phyloP scores from a whole-genome alignment of 202 grass and related monocot species.

The Setaria italica region DNA sequence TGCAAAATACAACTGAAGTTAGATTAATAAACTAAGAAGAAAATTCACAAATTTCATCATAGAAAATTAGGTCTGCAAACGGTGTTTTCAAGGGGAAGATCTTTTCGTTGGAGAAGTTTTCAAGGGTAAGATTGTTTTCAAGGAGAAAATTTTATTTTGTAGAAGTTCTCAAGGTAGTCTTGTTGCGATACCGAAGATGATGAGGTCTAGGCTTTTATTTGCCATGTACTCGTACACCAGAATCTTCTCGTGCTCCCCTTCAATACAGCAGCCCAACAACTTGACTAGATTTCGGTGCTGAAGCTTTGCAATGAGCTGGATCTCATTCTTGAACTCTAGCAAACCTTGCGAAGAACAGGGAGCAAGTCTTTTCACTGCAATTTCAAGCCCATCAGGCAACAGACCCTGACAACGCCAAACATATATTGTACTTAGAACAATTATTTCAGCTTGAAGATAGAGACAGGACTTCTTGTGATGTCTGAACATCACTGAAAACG shows the following conservation, averaged over 20 bases:
- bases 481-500: neutral
- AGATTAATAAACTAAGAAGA: neutral
- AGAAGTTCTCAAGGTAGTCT: neutral
- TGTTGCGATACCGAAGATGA: slow-evolving; percentile 47
- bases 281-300: slow-evolving; percentile 47
- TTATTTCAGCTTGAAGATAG: neutral
- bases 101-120: neutral
- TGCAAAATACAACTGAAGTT: slow-evolving; percentile 10
- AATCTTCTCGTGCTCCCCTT: slow-evolving; percentile 56
- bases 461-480: neutral
- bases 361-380: slow-evolving; percentile 56
- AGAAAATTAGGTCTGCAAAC: neutral
- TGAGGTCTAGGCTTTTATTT: slow-evolving; percentile 61
- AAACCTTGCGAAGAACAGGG: slow-evolving; percentile 49
- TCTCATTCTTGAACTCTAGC: slow-evolving; percentile 60
- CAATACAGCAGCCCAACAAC: slow-evolving; percentile 52
- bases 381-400: slow-evolving; percentile 51
- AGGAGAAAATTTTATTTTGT: too few species aligned
- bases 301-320: slow-evolving; percentile 59
- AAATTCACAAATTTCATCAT: neutral
- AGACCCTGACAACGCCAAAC: slow-evolving; percentile 38
- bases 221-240: slow-evolving; percentile 60
- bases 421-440: neutral
- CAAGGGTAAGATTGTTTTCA: neutral
- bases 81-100: neutral